phyloP scores from a whole-genome alignment of 768 basidiomycete species.

The Sporobolomyces phaffii region DNA sequence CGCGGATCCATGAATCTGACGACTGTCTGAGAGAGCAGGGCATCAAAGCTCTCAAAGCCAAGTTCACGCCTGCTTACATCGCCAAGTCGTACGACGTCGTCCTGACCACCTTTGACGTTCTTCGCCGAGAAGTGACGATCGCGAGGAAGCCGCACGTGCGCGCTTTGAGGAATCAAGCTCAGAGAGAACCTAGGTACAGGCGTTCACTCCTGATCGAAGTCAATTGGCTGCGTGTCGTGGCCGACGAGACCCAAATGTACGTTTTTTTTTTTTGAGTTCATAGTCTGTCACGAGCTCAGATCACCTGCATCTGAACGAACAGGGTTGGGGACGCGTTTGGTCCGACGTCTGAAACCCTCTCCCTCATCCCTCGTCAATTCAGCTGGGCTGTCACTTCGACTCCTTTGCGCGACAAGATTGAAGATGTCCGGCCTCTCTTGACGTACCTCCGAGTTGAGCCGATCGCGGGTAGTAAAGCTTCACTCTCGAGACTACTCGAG shows the following conservation, averaged over 20 bases:
- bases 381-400: constrained; percentile 49
- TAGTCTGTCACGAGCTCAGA: background rate
- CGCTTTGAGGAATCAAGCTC: constrained; percentile 6
- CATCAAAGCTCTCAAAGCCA: constrained; percentile 13
- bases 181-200: background rate
- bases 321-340: constrained; percentile 34
- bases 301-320: background rate
- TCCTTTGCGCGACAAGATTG: constrained; percentile 46
- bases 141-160: constrained; percentile 38
- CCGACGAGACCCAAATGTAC: constrained; percentile 50
- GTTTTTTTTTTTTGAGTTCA: constrained; percentile 16
- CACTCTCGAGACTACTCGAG: constrained; percentile 18
- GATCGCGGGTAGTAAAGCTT: constrained; percentile 1
- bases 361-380: constrained; percentile 46
- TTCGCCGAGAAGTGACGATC: constrained; percentile 35
- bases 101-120: constrained; percentile 40
- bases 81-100: constrained; percentile 37
- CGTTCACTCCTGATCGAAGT: constrained; percentile 37
- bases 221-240: constrained; percentile 45
- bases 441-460: constrained; percentile 43
- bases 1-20: too few relatives aligned
- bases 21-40: too few relatives aligned
- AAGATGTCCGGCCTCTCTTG: constrained; percentile 46
- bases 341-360: constrained; percentile 45
- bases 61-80: background rate